Base-by-base conservation (phyloP, 176 grass and related monocot genomes). In the Cenchrus americanus region DNA sequence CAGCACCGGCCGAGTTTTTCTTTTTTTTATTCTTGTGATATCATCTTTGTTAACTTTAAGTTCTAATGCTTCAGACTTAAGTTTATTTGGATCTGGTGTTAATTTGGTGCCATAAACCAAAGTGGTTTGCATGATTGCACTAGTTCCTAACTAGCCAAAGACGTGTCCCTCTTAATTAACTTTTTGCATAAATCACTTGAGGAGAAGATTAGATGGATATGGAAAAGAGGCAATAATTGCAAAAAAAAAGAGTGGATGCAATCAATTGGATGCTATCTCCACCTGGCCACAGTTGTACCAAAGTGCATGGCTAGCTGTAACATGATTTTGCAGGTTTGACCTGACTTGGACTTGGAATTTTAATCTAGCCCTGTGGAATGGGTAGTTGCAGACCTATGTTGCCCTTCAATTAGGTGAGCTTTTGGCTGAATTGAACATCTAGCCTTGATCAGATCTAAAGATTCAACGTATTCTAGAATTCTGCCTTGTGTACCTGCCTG, bases 221-320 rank as follows among this genome's bases (percentile, higher is more conserved):
- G 71, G 44, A 62, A 89, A 85, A 23, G 22, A 47, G 26, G 58
- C 83, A 81, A 88, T 92, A 80, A 90, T 88, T 87, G 53, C 69
- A 61, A 69, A 32, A 67, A 72, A 30, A 80, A 71, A 55, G 78
- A 79, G 76, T 50, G 69, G 69, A 48, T 81, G 78, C 82, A 71
- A 85, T 89, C 84, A 87, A 92, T 94, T 81, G 47, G 50, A 43
- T 88, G 77, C 80, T 81, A 91, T 85, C 58, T 94, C 89, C 43
- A 63, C 66, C 46, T 85, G 85, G 63, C 77, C 74, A 68, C 73
- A 79, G 78, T 63, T 86, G 78, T 86, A 62, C 75, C 22, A 30
- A 62, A 42, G 52, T 83, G 51, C 58, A 77, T 75, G 82, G 40
- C 85, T 71, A 34, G 37, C 21, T 71, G 53, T 62, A 65, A 80